These are phyloP conservation scores for Pythium volutum DNA, from an alignment of 352 stramenopile species.

Conservation along the genomic window DNA sequence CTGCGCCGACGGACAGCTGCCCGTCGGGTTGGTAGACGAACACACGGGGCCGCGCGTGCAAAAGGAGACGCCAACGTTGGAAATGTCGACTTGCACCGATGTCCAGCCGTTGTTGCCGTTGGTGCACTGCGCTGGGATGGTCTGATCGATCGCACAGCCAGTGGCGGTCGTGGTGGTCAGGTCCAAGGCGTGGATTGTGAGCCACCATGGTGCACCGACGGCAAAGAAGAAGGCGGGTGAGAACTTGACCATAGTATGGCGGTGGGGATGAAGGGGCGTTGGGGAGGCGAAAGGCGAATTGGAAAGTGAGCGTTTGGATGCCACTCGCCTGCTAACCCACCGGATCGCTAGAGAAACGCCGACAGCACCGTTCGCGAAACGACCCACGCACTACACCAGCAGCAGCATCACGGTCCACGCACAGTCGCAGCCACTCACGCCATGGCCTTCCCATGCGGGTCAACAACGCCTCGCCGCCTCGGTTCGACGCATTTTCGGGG, in stretches of 20 bases:
- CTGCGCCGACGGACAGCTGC: slow-evolving; percentile 13
- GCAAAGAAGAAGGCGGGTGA: slow-evolving; percentile 15
- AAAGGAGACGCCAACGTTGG: not conserved
- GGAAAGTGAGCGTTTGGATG: slow-evolving; percentile 8
- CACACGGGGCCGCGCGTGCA: slow-evolving; percentile 7
- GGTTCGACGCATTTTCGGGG: not conserved
- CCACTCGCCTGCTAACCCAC: not conserved
- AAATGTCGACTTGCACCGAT: not conserved
- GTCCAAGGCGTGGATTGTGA: not conserved
- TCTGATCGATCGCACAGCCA: slow-evolving; percentile 6
- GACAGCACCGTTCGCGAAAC: not conserved
- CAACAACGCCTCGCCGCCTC: not conserved
- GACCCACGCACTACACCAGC: not conserved
- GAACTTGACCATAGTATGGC: slow-evolving; percentile 23
- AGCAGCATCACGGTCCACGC: not conserved
- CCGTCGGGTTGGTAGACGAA: not conserved
- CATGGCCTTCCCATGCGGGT: not conserved
- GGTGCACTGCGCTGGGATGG: slow-evolving; percentile 3
- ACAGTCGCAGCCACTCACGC: not conserved
- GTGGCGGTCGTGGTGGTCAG: not conserved
- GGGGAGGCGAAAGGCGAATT: not conserved
- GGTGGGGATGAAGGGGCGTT: not conserved
- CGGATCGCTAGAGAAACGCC: not conserved
- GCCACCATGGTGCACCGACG: slow-evolving; percentile 4
- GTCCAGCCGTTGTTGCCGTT: slow-evolving; percentile 1